A percentile compares a stretch with the other conserved stretches of the same genome.
phyloP scores from a whole-genome alignment of 2,329 filamentous ascomycete genomes.

The Epichloe brachyelytri region DNA sequence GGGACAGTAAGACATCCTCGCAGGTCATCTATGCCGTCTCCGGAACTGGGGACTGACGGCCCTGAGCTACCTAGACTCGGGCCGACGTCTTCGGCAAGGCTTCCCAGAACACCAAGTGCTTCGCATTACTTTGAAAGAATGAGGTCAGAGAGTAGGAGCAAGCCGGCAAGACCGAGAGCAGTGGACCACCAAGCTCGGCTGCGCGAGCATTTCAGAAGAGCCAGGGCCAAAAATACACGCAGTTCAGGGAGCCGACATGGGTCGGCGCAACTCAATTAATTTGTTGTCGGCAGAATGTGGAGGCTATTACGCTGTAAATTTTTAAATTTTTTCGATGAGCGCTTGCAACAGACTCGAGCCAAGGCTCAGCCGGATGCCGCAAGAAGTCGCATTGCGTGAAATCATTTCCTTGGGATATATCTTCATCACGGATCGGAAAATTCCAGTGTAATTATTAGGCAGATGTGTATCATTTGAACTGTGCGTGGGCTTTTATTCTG shows the following conservation, averaged over 20 bases:
- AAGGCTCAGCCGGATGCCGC: neutral
- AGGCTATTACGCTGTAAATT: too few species aligned
- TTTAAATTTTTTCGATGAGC: neutral
- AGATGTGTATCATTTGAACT: slow-evolving; percentile 11
- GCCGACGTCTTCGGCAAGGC: slow-evolving; percentile 8
- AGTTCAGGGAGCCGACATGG: slow-evolving; percentile 5
- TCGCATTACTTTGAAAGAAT: slow-evolving; percentile 14
- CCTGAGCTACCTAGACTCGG: slow-evolving; percentile 10
- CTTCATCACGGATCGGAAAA: neutral
- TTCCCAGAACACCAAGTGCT: slow-evolving; percentile 7
- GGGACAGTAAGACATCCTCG: neutral
- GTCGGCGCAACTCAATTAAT: neutral
- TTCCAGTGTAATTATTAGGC: neutral
- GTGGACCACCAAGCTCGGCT: slow-evolving; percentile 14
- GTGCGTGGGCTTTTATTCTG: slow-evolving; percentile 15
- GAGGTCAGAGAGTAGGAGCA: slow-evolving; percentile 5
- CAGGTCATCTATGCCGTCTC: slow-evolving; percentile 7
- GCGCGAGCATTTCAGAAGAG: slow-evolving; percentile 16
- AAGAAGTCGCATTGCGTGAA: neutral
- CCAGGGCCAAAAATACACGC: slow-evolving; percentile 6
- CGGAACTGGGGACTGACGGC: slow-evolving; percentile 8
- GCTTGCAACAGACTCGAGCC: neutral
- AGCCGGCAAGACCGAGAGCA: slow-evolving; percentile 5
- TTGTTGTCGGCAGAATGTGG: neutral
- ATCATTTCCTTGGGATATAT: neutral